phyloP scores from a whole-genome alignment of 2,329 filamentous ascomycete species.

The Grosmannia serpens region DNA sequence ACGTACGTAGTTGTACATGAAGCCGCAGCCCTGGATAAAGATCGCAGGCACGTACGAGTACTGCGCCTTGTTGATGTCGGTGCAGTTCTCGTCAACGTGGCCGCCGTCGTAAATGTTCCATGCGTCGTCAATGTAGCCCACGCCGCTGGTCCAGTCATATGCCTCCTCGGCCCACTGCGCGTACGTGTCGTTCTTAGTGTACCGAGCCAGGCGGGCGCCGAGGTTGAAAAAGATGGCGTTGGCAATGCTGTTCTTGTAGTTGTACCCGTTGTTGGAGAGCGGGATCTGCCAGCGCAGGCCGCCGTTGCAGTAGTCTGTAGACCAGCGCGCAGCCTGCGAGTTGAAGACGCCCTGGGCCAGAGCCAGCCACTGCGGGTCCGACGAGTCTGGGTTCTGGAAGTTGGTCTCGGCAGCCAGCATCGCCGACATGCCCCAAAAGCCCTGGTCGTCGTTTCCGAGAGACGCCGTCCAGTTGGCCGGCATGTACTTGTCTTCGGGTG shows the following conservation, averaged over 20 bases:
- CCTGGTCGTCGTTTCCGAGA: constrained; percentile 57
- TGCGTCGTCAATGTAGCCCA: constrained; percentile 48
- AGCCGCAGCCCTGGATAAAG: constrained; percentile 50
- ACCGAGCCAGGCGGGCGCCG: constrained; percentile 57
- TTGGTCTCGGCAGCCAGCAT: constrained; percentile 56
- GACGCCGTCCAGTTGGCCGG: constrained; percentile 46
- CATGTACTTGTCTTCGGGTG: constrained; percentile 42
- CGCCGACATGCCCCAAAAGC: constrained; percentile 58
- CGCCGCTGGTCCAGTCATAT: constrained; percentile 47
- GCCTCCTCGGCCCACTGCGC: constrained; percentile 47
- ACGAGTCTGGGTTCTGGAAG: constrained; percentile 45
- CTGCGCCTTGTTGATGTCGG: constrained; percentile 46
- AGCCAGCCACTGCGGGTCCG: constrained; percentile 49
- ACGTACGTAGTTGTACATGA: constrained; percentile 54
- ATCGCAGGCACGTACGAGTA: constrained; percentile 58
- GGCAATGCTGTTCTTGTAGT: constrained; percentile 58
- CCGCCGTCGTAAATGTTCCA: constrained; percentile 53
- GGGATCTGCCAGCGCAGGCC: constrained; percentile 73
- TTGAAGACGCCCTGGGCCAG: constrained; percentile 62
- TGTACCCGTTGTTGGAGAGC: constrained; percentile 60
- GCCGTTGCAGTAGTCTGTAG: constrained; percentile 52
- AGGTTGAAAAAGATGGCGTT: constrained; percentile 55
- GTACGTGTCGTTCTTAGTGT: constrained; percentile 56
- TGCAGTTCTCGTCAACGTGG: constrained; percentile 46
- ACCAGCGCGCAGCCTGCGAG: constrained; percentile 49